Conservation (phyloP, 2,329 filamentous ascomycete species). For the Trichothecium roseum region DNA sequence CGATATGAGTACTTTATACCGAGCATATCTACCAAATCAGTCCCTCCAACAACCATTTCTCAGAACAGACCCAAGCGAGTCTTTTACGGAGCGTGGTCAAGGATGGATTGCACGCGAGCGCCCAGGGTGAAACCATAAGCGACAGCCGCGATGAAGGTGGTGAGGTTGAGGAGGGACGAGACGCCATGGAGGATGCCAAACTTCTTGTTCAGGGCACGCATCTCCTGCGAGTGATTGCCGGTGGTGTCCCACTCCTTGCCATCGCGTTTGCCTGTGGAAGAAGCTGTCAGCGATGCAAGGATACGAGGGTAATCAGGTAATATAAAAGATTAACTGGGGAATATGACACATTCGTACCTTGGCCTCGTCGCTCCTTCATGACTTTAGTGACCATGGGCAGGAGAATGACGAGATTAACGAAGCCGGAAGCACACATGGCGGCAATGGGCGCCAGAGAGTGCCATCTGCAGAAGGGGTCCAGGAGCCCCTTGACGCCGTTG, state of each 20-base stretch:
- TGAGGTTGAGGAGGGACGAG: constrained; percentile 70
- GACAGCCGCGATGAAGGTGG: constrained; percentile 57
- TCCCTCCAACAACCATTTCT: too few species aligned
- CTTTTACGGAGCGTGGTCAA: constrained; percentile 5
- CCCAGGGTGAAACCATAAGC: constrained; percentile 72
- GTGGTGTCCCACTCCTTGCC: constrained; percentile 79
- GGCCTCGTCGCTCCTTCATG: constrained; percentile 67
- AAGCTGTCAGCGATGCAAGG: neutral
- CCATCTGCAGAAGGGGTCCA: constrained; percentile 51
- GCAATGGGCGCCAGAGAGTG: constrained; percentile 58
- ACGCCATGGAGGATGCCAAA: constrained; percentile 75
- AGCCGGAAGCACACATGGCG: constrained; percentile 58
- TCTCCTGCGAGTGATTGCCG: constrained; percentile 72
- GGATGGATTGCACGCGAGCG: constrained; percentile 41
- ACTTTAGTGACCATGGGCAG: constrained; percentile 65
- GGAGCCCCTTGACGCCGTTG: constrained; percentile 41
- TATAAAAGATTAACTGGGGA: neutral
- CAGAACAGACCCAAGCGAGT: too few species aligned
- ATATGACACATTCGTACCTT: constrained; percentile 45
- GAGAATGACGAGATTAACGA: constrained; percentile 60
- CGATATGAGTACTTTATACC: too few species aligned
- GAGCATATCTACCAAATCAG: too few species aligned
- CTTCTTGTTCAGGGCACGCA: constrained; percentile 66
- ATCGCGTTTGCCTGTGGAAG: constrained; percentile 73
- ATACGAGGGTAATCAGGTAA: neutral